Evolutionary conservation across 1,284 basidiomycete genomes (phyloP), one percentile per base, ranked within the genome.

Genomic region (Ustilago trichophora): DNA sequence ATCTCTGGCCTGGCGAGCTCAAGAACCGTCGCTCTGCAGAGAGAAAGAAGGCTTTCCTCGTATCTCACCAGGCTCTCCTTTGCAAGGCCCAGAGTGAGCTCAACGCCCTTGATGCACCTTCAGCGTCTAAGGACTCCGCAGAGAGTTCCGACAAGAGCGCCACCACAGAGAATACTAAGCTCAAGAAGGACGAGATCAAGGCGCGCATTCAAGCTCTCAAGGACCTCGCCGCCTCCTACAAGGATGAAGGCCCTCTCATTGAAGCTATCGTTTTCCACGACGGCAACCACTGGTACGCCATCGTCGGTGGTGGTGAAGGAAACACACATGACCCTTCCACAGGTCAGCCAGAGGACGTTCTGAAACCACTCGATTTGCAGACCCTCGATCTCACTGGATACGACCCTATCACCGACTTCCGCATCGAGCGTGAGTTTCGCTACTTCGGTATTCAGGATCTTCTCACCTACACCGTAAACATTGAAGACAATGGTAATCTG

Each of bases 251-350:
- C 18, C 81, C 81, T 0, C 63, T 82, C 25, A 52, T 82, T 49
- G 81, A 82, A 40, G 64, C 73, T 3, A 72, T 82, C 45, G 75
- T 76, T 13, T 82, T 76, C 62, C 75, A 82, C 53, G 79, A 82
- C 47, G 81, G 81, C 40, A 65, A 71, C 40, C 43, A 82, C 53
- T 82, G 79, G 78, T 75, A 81, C 12, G 73, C 74, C 15, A 72
- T 80, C 18, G 77, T 82, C 19, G 81, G 78, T 35, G 81, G 81
- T 21, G 81, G 71, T 9, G 81, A 82, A 45, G 81, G 81, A 12
- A 75, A 80, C 8, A 59, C 65, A 9, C 57, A 52, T 11, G 78
- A 76, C 37, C 43, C 79, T 4, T 44, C 75, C 12, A 34, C 29
- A 12, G 79, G 79, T 13, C 68, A 76, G 43, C 75, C 71, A 5